Evolutionary conservation across 208 protist species (phyloP).

Genomic region (Trypanosoma theileri): DNA sequence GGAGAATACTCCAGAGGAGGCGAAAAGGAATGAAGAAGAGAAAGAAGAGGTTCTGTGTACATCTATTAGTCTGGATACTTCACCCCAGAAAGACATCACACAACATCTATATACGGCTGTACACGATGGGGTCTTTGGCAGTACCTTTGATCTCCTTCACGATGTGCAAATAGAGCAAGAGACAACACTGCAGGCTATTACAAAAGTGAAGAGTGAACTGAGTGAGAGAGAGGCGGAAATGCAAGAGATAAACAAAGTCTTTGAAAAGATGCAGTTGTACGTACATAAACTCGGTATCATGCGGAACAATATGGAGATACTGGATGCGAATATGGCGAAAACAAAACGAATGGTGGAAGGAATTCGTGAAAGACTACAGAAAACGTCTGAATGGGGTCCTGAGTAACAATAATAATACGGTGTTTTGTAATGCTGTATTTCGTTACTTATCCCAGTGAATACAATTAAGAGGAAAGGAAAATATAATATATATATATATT

Average conservation of each 20-base stretch:
- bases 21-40: no score
- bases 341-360: constrained; percentile 9
- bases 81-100: background rate
- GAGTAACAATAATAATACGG: background rate
- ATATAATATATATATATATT: background rate
- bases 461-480: background rate
- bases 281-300: constrained; percentile 2
- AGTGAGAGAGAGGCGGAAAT: constrained; percentile 1
- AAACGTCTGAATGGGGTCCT: constrained; percentile 6
- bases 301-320: constrained; percentile 5
- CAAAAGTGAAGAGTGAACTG: constrained; percentile 1
- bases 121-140: constrained; percentile 7
- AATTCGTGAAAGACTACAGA: constrained; percentile 2
- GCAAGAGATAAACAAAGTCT: background rate
- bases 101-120: background rate
- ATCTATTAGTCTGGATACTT: no score
- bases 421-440: background rate
- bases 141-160: background rate
- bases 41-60: no score
- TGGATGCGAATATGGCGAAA: constrained; percentile 19
- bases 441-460: background rate
- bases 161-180: background rate
- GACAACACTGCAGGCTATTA: background rate
- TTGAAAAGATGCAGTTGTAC: constrained; percentile 8
- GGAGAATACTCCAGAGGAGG: no score